phyloP scores from a whole-genome alignment of 2,329 filamentous ascomycete species.

The Hymenoscyphus linearis region DNA sequence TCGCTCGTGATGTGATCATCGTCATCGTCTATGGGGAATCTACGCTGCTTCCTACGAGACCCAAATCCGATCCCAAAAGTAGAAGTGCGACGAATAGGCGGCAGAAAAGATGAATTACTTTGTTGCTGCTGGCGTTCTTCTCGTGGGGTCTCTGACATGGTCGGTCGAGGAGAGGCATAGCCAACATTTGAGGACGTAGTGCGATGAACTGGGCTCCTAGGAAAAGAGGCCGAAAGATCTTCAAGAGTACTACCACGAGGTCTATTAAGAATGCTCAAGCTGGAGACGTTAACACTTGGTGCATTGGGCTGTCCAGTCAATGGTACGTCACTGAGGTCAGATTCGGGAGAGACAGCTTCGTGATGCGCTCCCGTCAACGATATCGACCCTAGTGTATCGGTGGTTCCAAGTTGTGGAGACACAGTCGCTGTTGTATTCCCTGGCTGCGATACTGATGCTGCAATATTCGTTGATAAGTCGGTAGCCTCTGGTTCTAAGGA shows the following conservation, averaged over 20 bases:
- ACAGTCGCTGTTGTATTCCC: background rate
- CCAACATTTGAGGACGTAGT: background rate
- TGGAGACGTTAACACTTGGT: background rate
- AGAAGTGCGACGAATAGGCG: constrained; percentile 53
- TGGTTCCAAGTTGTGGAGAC: background rate
- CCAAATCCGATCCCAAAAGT: constrained; percentile 45
- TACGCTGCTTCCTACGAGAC: constrained; percentile 26
- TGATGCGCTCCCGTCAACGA: background rate
- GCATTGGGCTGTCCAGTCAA: background rate
- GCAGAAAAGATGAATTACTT: constrained; percentile 41
- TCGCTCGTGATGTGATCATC: constrained; percentile 8
- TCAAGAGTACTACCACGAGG: constrained; percentile 19
- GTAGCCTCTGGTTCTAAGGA: background rate
- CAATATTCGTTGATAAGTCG: background rate
- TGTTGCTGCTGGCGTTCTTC: constrained; percentile 8
- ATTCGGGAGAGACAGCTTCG: background rate
- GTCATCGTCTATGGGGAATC: constrained; percentile 25
- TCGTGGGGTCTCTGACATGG: constrained; percentile 1
- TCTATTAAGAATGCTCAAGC: constrained; percentile 18
- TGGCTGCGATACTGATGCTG: background rate
- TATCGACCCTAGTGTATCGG: background rate
- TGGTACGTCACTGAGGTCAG: background rate
- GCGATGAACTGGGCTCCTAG: background rate
- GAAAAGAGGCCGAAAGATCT: constrained; percentile 2
- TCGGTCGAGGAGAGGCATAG: background rate